These are phyloP conservation scores for Lodderomyces pseudojiufengensis DNA, from an alignment of 1,139 yeast genomes.

Conservation along the genomic window DNA sequence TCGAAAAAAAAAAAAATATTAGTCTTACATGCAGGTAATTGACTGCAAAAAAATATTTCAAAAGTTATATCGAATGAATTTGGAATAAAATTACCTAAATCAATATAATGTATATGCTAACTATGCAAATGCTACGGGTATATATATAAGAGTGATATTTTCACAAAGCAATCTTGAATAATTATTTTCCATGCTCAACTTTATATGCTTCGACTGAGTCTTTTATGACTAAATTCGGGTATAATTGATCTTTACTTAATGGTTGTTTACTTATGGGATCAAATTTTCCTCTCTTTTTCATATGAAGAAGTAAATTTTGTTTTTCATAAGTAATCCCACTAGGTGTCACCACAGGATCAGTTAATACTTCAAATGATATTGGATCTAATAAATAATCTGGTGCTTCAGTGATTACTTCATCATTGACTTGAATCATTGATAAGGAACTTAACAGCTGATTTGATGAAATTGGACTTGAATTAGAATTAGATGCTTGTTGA, in stretches of 20 bases:
- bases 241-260: constrained; percentile 33
- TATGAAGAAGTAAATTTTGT: constrained; percentile 15
- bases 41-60: no score
- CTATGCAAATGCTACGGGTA: no score
- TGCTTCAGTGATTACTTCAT: constrained; percentile 21
- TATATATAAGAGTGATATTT: no score
- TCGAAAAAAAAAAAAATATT: no score
- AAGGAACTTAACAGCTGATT: constrained; percentile 2
- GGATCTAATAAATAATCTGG: constrained; percentile 48
- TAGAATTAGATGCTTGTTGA: constrained; percentile 2
- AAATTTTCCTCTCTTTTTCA: constrained; percentile 14
- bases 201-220: constrained; percentile 34
- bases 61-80: no score
- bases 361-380: constrained; percentile 41
- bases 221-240: constrained; percentile 42
- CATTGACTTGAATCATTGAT: constrained; percentile 5
- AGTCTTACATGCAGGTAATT: no score
- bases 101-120: no score
- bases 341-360: constrained; percentile 48
- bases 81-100: no score
- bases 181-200: constrained; percentile 2
- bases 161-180: neutral
- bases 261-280: constrained; percentile 29
- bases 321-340: constrained; percentile 49
- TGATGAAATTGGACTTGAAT: constrained; percentile 4